phyloP scores from a whole-genome alignment of 2,329 filamentous ascomycete genomes.

The Paraphaeosphaeria minitans region DNA sequence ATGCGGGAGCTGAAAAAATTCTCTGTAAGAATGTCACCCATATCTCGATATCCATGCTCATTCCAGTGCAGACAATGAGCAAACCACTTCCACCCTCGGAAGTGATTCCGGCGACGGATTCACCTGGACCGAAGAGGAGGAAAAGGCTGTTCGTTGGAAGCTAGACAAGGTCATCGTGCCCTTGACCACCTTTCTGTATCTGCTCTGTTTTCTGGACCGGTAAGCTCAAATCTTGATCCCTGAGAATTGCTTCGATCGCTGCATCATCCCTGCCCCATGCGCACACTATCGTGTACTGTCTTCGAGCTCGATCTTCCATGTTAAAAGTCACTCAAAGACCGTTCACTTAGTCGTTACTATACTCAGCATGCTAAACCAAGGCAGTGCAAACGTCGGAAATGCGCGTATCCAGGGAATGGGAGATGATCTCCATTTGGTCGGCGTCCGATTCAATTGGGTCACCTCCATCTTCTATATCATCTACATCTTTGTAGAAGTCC shows the following conservation, averaged over 20 bases:
- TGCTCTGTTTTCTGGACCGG: slow-evolving; percentile 58
- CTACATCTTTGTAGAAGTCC: slow-evolving; percentile 62
- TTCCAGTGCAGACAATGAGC: slow-evolving; percentile 26
- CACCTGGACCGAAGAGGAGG: slow-evolving; percentile 59
- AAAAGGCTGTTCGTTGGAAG: slow-evolving; percentile 56
- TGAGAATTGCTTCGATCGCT: neutral
- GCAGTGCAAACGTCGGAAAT: slow-evolving; percentile 56
- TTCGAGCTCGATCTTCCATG: neutral
- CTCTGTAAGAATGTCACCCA: slow-evolving; percentile 26
- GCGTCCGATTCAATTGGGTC: slow-evolving; percentile 62
- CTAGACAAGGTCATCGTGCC: slow-evolving; percentile 60
- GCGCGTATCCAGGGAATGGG: slow-evolving; percentile 61
- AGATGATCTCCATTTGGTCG: slow-evolving; percentile 54
- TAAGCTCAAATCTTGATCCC: slow-evolving; percentile 17
- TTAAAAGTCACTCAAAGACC: neutral
- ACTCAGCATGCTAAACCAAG: neutral
- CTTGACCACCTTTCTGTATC: slow-evolving; percentile 59
- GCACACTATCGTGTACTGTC: too few relatives aligned
- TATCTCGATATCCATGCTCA: slow-evolving; percentile 13
- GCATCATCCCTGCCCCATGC: neutral
- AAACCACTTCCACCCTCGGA: slow-evolving; percentile 20
- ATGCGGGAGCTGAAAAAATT: slow-evolving; percentile 27
- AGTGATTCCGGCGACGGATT: slow-evolving; percentile 44
- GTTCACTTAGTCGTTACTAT: neutral
- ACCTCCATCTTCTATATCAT: slow-evolving; percentile 64